A percentile compares a stretch with the other conserved stretches of the same genome.
Conservation (phyloP, 352 stramenopile species). For the Globisporangium paddicum region DNA sequence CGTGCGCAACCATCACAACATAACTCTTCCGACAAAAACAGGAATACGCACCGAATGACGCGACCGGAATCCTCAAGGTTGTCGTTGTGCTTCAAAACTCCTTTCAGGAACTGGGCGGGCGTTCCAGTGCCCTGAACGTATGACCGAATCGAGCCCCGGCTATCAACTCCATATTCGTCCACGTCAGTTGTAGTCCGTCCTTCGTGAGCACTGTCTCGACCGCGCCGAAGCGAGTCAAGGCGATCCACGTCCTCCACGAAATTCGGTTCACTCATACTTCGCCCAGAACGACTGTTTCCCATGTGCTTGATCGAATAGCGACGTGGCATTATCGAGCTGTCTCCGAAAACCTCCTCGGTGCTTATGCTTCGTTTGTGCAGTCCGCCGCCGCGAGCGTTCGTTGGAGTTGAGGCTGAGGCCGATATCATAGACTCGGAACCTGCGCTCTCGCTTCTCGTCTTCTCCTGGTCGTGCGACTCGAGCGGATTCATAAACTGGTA, state of each 20-base stretch:
- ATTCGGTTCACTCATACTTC: constrained; percentile 79
- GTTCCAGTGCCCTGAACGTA: constrained; percentile 24
- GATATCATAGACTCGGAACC: constrained; percentile 43
- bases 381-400: constrained; percentile 10
- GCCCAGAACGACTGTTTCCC: constrained; percentile 22
- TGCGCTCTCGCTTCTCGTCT: constrained; percentile 35
- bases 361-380: constrained; percentile 12
- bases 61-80: constrained; percentile 54
- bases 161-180: constrained; percentile 18
- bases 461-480: constrained; percentile 52
- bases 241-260: constrained; percentile 53
- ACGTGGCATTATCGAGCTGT: constrained; percentile 18
- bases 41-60: constrained; percentile 30
- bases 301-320: constrained; percentile 2
- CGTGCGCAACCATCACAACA: too few relatives aligned
- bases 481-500: constrained; percentile 88
- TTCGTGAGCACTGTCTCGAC: constrained; percentile 35
- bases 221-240: constrained; percentile 17
- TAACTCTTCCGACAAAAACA: neutral
- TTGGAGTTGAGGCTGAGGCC: constrained; percentile 38
- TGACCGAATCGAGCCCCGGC: constrained; percentile 20
- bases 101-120: constrained; percentile 19
- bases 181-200: constrained; percentile 13
- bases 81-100: constrained; percentile 45
- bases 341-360: constrained; percentile 48